These are phyloP conservation scores for Globisporangium okanoganense DNA, from an alignment of 352 stramenopile species.

Conservation along the genomic window DNA sequence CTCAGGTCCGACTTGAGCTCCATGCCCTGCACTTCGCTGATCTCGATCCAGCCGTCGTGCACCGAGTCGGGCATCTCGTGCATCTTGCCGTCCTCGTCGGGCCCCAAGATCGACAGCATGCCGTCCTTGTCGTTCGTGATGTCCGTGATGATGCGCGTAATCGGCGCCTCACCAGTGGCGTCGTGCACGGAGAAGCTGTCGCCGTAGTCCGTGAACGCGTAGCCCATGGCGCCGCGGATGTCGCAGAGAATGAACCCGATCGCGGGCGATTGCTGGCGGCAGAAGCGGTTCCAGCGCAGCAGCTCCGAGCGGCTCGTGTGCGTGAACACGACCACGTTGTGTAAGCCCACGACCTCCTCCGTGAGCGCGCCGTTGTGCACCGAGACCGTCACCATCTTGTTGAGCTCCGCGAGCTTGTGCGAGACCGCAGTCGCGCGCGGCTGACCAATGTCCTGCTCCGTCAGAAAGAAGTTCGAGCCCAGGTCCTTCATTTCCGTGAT, in stretches of 20 bases:
- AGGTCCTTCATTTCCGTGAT: slow-evolving; percentile 80
- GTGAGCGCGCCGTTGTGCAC: slow-evolving; percentile 68
- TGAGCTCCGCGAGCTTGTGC: slow-evolving; percentile 88
- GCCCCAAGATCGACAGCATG: slow-evolving; percentile 66
- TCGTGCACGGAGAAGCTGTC: slow-evolving; percentile 75
- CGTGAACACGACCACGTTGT: slow-evolving; percentile 90
- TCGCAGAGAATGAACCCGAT: slow-evolving; percentile 85
- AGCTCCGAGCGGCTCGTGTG: slow-evolving; percentile 70
- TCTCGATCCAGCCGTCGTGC: slow-evolving; percentile 83
- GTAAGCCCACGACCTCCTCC: slow-evolving; percentile 52
- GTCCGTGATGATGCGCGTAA: slow-evolving; percentile 86
- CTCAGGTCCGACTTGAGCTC: slow-evolving; percentile 46
- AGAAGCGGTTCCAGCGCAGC: slow-evolving; percentile 89
- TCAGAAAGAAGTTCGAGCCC: slow-evolving; percentile 93
- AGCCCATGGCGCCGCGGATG: slow-evolving; percentile 71
- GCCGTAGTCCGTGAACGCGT: slow-evolving; percentile 81
- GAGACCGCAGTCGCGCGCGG: slow-evolving; percentile 55
- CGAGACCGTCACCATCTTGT: slow-evolving; percentile 86
- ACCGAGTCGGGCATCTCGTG: slow-evolving; percentile 85
- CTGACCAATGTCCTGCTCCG: slow-evolving; percentile 71
- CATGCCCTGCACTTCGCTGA: slow-evolving; percentile 84
- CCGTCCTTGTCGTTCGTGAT: slow-evolving; percentile 82
- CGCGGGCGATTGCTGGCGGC: slow-evolving; percentile 61
- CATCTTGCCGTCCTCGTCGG: slow-evolving; percentile 86
- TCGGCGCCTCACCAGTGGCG: slow-evolving; percentile 74